Evolutionary conservation across 164 flowering plant species (phyloP).

Genomic region (Malania oleifera): DNA sequence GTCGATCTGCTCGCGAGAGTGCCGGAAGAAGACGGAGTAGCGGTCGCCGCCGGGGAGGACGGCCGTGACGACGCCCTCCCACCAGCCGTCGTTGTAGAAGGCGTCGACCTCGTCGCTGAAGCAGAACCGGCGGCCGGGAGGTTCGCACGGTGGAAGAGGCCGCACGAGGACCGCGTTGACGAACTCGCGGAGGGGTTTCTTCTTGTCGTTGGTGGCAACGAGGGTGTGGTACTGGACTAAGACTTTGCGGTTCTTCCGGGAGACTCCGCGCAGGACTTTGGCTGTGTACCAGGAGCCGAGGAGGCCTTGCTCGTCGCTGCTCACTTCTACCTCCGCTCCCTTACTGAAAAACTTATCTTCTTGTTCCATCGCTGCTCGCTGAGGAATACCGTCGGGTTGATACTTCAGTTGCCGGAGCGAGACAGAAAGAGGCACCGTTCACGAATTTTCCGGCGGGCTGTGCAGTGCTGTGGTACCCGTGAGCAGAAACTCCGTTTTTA

Average conservation of each 20-base stretch:
- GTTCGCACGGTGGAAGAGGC: slow-evolving; percentile 30
- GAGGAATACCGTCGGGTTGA: no score
- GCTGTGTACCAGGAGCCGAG: slow-evolving; percentile 35
- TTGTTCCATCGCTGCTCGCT: no score
- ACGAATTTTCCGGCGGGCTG: no score
- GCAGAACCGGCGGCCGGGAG: not conserved
- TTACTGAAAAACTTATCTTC: slow-evolving; percentile 5
- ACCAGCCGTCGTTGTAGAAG: slow-evolving; percentile 38
- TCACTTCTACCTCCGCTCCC: slow-evolving; percentile 16
- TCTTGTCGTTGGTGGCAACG: slow-evolving; percentile 10
- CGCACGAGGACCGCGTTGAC: slow-evolving; percentile 19
- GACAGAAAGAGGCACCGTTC: no score
- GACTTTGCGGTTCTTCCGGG: slow-evolving; percentile 14
- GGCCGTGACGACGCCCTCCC: slow-evolving; percentile 33
- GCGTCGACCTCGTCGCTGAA: slow-evolving; percentile 37
- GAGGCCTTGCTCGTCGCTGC: slow-evolving; percentile 20
- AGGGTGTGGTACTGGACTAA: slow-evolving; percentile 23
- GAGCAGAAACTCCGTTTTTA: no score
- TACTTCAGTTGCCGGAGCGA: no score
- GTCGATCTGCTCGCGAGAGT: slow-evolving; percentile 25
- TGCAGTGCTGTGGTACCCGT: no score
- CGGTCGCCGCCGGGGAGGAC: slow-evolving; percentile 3
- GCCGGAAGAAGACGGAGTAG: slow-evolving; percentile 27
- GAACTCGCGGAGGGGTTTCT: slow-evolving; percentile 23
- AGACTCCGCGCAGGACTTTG: slow-evolving; percentile 18